Conservation (phyloP, 2,329 filamentous ascomycete genomes). For the Aspergillus udagawae region DNA sequence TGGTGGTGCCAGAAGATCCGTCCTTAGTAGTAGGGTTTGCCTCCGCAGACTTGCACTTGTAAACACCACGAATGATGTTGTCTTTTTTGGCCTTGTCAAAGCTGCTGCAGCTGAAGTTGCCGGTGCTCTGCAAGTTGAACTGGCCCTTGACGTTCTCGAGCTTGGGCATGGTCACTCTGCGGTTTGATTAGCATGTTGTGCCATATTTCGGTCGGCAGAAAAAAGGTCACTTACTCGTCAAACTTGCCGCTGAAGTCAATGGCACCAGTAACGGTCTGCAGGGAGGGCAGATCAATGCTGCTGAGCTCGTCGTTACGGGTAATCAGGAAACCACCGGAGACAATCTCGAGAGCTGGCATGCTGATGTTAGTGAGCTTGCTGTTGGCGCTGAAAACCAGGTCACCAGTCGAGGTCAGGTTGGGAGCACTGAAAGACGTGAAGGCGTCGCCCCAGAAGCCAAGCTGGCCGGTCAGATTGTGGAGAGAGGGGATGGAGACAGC, state of each 20-base stretch:
- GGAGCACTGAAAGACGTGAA: slow-evolving; percentile 43
- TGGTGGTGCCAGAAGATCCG: slow-evolving; percentile 29
- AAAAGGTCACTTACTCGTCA: slow-evolving; percentile 59
- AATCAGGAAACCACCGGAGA: slow-evolving; percentile 78
- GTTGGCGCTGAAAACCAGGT: slow-evolving; percentile 57
- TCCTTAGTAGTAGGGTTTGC: slow-evolving; percentile 34
- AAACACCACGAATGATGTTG: slow-evolving; percentile 46
- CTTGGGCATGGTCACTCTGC: slow-evolving; percentile 65
- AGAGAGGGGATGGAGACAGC: slow-evolving; percentile 71
- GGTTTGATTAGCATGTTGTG: slow-evolving; percentile 28
- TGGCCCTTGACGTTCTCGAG: slow-evolving; percentile 67
- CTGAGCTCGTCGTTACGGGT: slow-evolving; percentile 81
- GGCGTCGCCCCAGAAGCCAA: slow-evolving; percentile 77
- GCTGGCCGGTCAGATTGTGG: slow-evolving; percentile 66
- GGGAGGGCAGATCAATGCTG: slow-evolving; percentile 62
- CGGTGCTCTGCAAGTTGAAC: slow-evolving; percentile 65
- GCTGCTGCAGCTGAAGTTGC: slow-evolving; percentile 55
- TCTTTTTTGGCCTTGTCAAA: slow-evolving; percentile 47
- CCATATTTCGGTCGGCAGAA: neutral
- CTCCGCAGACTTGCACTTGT: slow-evolving; percentile 40
- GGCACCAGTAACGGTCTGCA: slow-evolving; percentile 71
- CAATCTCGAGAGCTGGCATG: slow-evolving; percentile 62
- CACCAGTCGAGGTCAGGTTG: slow-evolving; percentile 46
- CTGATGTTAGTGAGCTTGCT: slow-evolving; percentile 65
- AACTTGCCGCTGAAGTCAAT: slow-evolving; percentile 84